These are phyloP conservation scores for Corinectria fuckeliana DNA, from an alignment of 2,329 filamentous ascomycete genomes.

Conservation along the genomic window DNA sequence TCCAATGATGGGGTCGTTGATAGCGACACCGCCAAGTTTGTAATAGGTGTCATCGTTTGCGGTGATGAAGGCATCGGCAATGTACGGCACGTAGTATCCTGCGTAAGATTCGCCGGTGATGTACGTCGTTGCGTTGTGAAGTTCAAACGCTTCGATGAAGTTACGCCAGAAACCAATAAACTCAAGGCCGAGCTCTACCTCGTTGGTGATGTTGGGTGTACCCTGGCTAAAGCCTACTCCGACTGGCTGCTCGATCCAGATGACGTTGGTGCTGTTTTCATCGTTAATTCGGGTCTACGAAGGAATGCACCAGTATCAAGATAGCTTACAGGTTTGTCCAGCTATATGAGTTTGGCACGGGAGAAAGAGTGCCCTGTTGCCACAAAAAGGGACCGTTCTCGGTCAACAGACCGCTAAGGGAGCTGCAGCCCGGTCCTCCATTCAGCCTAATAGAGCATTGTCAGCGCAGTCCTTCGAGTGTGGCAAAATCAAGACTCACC, in stretches of 20 bases:
- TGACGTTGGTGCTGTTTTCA: conserved; percentile 65
- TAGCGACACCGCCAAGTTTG: conserved; percentile 70
- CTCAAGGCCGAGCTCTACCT: conserved; percentile 72
- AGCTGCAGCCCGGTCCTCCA: conserved; percentile 36
- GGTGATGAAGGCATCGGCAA: conserved; percentile 75
- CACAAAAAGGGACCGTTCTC: conserved; percentile 79
- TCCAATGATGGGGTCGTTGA: conserved; percentile 74
- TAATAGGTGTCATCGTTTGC: conserved; percentile 69
- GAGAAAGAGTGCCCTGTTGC: conserved; percentile 72
- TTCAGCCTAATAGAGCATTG: conserved; percentile 65
- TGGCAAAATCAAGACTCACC: conserved; percentile 38
- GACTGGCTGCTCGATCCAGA: conserved; percentile 76
- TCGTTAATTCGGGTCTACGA: accelerated
- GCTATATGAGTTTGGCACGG: conserved; percentile 71
- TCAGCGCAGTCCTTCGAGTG: conserved; percentile 10
- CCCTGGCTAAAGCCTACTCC: conserved; percentile 74
- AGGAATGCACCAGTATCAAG: accelerated
- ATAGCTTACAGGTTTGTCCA: conserved; percentile 67
- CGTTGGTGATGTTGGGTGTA: conserved; percentile 66
- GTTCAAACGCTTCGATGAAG: conserved; percentile 73
- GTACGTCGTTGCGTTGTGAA: conserved; percentile 73
- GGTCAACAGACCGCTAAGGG: conserved; percentile 59
- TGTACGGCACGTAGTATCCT: conserved; percentile 73
- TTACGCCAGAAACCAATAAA: conserved; percentile 83
- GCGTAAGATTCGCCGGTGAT: conserved; percentile 76